Percentiles rank a stretch among this genome's conserved stretches.
phyloP scores from a whole-genome alignment of 1,284 basidiomycete genomes.

The Pseudozyma tsukubaensis region DNA sequence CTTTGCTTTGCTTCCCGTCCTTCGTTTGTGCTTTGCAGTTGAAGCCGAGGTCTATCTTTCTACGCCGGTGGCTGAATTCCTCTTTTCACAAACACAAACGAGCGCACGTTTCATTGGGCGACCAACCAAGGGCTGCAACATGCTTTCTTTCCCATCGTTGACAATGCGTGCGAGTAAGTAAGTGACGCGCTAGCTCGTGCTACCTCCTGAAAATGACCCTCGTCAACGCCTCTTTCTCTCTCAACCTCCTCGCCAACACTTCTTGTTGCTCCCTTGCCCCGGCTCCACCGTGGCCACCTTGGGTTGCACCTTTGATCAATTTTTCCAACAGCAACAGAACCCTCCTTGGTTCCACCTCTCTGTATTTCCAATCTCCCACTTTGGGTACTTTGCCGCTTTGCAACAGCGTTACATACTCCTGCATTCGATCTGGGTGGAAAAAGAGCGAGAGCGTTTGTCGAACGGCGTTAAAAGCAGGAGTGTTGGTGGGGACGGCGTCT shows the following conservation, averaged over 20 bases:
- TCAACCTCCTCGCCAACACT: constrained; percentile 16
- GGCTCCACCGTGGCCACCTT: too few species aligned
- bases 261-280: constrained; percentile 2
- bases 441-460: constrained; percentile 81
- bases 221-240: constrained; percentile 10
- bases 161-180: too few species aligned
- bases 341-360: constrained; percentile 18
- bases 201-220: constrained; percentile 5
- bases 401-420: constrained; percentile 77
- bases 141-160: too few species aligned
- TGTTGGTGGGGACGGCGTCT: constrained; percentile 11
- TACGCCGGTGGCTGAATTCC: too few species aligned
- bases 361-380: constrained; percentile 12
- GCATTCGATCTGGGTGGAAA: constrained; percentile 78
- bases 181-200: too few species aligned
- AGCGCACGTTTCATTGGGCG: too few species aligned
- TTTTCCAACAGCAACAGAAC: constrained; percentile 40
- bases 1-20: not conserved
- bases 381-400: constrained; percentile 16
- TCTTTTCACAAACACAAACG: too few species aligned
- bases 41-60: too few species aligned
- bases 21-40: not conserved
- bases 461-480: constrained; percentile 8
- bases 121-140: too few species aligned
- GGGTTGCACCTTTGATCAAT: constrained; percentile 6